phyloP scores from a whole-genome alignment of 441 rosid species.

The Arabidopsis lyrata region DNA sequence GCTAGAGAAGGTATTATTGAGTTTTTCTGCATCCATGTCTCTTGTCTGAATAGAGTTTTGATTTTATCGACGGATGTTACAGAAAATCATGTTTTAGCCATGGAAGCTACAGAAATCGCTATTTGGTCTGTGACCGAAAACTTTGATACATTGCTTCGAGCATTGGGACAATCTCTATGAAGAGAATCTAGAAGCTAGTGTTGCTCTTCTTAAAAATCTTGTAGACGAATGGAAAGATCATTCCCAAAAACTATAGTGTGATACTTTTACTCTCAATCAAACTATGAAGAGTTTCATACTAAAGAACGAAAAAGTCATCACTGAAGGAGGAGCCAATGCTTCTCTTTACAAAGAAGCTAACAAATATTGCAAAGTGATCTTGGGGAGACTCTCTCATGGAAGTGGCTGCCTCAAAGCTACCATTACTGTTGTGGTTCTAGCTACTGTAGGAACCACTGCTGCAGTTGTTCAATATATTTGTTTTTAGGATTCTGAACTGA shows the following conservation, averaged over 20 bases:
- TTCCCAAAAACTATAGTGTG: conserved; percentile 51
- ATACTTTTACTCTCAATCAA: conserved; percentile 54
- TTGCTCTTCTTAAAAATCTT: conserved; percentile 62
- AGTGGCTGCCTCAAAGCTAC: conserved; percentile 59
- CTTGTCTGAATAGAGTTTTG: background rate
- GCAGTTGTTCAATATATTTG: conserved; percentile 19
- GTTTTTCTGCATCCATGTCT: background rate
- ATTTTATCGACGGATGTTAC: conserved; percentile 7
- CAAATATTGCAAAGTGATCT: conserved; percentile 64
- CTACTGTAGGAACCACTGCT: conserved; percentile 19
- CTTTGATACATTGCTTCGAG: conserved; percentile 75
- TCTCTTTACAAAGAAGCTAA: conserved; percentile 59
- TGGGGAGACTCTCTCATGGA: conserved; percentile 50
- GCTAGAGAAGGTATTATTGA: conserved; percentile 74
- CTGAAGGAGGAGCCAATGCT: conserved; percentile 46
- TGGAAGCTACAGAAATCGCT: conserved; percentile 70
- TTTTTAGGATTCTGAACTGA: too few species aligned
- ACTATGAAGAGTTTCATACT: conserved; percentile 63
- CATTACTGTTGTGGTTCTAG: conserved; percentile 46
- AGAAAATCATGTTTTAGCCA: conserved; percentile 67
- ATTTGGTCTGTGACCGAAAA: conserved; percentile 76
- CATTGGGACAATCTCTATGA: conserved; percentile 78
- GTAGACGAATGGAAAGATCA: conserved; percentile 71
- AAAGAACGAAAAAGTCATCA: conserved; percentile 73
- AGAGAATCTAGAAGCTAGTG: conserved; percentile 74